Evolutionary conservation across 192 early-diverging fungal genomes (phyloP).

Genomic region (Coemansia guatemalensis): DNA sequence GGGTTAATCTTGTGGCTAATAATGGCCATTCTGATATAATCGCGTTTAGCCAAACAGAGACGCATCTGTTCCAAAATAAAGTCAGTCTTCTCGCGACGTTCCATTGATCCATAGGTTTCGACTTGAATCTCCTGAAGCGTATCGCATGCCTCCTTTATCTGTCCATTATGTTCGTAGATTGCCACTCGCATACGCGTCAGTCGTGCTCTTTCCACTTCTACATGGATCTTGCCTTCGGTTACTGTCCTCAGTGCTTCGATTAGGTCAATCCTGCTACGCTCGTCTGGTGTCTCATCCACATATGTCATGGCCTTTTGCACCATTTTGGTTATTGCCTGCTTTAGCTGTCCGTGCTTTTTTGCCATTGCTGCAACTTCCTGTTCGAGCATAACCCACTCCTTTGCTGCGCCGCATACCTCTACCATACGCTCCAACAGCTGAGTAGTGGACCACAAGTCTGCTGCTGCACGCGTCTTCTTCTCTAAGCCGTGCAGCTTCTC

Average conservation of each 20-base stretch:
- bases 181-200: conserved; percentile 86
- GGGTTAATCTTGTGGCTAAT: conserved; percentile 95
- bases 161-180: conserved; percentile 89
- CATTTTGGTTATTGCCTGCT: conserved; percentile 94
- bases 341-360: conserved; percentile 97
- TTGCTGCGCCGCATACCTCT: conserved; percentile 65
- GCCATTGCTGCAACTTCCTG: conserved; percentile 88
- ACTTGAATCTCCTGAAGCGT: conserved; percentile 97
- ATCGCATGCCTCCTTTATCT: conserved; percentile 88
- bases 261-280: conserved; percentile 82
- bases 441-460: conserved; percentile 85
- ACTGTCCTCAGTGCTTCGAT: conserved; percentile 93
- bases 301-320: conserved; percentile 88
- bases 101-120: conserved; percentile 99
- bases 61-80: conserved; percentile 99
- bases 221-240: conserved; percentile 99
- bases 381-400: conserved; percentile 88
- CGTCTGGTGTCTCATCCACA: conserved; percentile 82
- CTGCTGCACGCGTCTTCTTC: conserved; percentile 93
- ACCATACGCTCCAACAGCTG: conserved; percentile 82
- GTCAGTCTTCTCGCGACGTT: conserved; percentile 97
- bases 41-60: conserved; percentile 87
- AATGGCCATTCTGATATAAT: conserved; percentile 89
- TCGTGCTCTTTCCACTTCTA: conserved; percentile 97
- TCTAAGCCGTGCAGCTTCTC: conserved; percentile 84